These are phyloP conservation scores for Stylonectria norvegica DNA, from an alignment of 2,329 filamentous ascomycete species.

Conservation along the genomic window DNA sequence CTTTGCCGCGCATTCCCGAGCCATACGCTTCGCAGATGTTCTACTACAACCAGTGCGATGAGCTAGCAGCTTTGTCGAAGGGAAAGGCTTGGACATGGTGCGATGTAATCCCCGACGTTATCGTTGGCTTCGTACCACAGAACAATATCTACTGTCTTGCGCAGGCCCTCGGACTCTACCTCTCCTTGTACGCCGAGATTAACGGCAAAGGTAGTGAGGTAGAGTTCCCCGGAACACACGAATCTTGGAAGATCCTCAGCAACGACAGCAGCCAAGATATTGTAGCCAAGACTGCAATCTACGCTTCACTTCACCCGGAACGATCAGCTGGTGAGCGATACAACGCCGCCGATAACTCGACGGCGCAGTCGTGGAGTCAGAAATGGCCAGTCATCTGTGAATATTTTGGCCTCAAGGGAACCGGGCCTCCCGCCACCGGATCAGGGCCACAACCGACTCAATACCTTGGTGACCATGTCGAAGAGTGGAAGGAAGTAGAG, in stretches of 20 bases:
- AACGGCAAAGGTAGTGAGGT: constrained; percentile 34
- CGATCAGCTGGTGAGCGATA: constrained; percentile 36
- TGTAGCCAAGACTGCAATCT: constrained; percentile 39
- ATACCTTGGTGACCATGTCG: constrained; percentile 30
- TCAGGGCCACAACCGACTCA: constrained; percentile 30
- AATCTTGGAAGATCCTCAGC: constrained; percentile 31
- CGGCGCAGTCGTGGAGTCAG: constrained; percentile 36
- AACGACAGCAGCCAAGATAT: constrained; percentile 38
- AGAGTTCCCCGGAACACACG: constrained; percentile 34
- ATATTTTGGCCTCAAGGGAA: constrained; percentile 44
- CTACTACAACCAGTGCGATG: constrained; percentile 45
- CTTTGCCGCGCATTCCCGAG: constrained; percentile 38
- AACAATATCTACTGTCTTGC: constrained; percentile 42
- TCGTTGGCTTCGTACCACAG: constrained; percentile 42
- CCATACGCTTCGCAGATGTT: constrained; percentile 42
- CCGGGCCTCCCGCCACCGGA: constrained; percentile 26
- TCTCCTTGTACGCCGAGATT: constrained; percentile 34
- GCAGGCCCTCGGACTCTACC: constrained; percentile 37
- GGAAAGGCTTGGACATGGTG: constrained; percentile 42
- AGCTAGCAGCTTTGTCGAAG: constrained; percentile 32
- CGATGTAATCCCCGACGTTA: constrained; percentile 42
- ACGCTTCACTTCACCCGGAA: constrained; percentile 39
- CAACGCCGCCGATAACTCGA: constrained; percentile 40
- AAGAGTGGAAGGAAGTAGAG: constrained; percentile 32
- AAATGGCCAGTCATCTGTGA: constrained; percentile 46